These are phyloP conservation scores for Suhomyces bokatorum DNA, from an alignment of 1,139 yeast species.

Conservation along the genomic window DNA sequence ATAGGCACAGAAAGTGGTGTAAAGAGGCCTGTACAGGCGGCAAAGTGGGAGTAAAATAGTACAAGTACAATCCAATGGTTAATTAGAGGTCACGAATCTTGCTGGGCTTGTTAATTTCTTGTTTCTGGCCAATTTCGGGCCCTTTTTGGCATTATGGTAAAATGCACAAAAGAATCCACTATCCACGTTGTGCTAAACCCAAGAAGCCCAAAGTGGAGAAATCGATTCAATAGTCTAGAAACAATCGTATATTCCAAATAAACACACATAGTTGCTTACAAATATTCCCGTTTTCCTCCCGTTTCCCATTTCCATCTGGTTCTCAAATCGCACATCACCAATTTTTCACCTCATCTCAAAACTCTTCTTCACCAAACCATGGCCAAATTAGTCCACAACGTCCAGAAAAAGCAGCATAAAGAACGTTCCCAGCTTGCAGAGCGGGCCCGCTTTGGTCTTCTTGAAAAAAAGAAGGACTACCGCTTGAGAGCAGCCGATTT, in stretches of 20 bases:
- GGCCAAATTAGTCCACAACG: slow-evolving; percentile 82
- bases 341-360: slow-evolving; percentile 4
- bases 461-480: slow-evolving; percentile 96
- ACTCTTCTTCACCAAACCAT: slow-evolving; percentile 32
- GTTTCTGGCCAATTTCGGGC: no score
- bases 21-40: not conserved
- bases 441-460: slow-evolving; percentile 73
- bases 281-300: no score
- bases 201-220: no score
- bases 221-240: no score
- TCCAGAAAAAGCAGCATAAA: slow-evolving; percentile 93
- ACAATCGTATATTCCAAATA: no score
- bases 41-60: not conserved
- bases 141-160: no score
- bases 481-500: slow-evolving; percentile 83
- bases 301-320: not conserved
- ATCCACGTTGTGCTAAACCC: no score
- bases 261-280: no score
- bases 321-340: slow-evolving; percentile 1
- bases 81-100: no score
- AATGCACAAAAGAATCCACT: no score
- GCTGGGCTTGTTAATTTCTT: no score
- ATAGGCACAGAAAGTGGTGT: not conserved
- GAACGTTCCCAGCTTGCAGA: slow-evolving; percentile 86
- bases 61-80: no score